These are phyloP conservation scores for Kwoniella newhampshirensis DNA, from an alignment of 768 basidiomycete genomes.

Conservation along the genomic window DNA sequence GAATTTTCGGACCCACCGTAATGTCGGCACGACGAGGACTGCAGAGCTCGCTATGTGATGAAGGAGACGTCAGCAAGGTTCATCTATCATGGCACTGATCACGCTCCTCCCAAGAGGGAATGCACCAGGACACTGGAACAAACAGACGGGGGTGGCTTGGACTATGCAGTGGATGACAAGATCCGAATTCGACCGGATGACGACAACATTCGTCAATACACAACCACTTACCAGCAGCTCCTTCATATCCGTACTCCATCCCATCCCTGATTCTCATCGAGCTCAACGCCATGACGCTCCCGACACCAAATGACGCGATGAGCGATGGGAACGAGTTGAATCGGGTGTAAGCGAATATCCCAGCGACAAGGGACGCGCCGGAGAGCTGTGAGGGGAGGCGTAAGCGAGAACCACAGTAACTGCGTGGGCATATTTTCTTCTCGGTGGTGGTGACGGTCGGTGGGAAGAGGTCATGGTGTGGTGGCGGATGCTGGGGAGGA, in stretches of 20 bases:
- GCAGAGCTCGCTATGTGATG: constrained; percentile 19
- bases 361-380: constrained; percentile 43
- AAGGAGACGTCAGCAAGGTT: neutral
- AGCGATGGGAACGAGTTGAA: constrained; percentile 43
- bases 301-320: constrained; percentile 46
- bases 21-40: constrained; percentile 24
- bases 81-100: neutral
- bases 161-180: no score
- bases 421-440: neutral
- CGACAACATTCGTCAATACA: neutral
- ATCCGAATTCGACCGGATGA: neutral
- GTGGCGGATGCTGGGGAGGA: neutral
- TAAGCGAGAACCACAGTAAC: no score
- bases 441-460: neutral
- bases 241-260: constrained; percentile 51
- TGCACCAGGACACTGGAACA: no score
- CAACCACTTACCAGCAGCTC: constrained; percentile 45
- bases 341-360: constrained; percentile 44
- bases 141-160: no score
- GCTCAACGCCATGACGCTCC: constrained; percentile 46
- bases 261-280: constrained; percentile 51
- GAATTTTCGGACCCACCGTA: constrained; percentile 4
- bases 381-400: constrained; percentile 34
- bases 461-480: neutral
- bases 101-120: no score